phyloP scores from a whole-genome alignment of 2,329 filamentous ascomycete species.

The Calycina herbarum region DNA sequence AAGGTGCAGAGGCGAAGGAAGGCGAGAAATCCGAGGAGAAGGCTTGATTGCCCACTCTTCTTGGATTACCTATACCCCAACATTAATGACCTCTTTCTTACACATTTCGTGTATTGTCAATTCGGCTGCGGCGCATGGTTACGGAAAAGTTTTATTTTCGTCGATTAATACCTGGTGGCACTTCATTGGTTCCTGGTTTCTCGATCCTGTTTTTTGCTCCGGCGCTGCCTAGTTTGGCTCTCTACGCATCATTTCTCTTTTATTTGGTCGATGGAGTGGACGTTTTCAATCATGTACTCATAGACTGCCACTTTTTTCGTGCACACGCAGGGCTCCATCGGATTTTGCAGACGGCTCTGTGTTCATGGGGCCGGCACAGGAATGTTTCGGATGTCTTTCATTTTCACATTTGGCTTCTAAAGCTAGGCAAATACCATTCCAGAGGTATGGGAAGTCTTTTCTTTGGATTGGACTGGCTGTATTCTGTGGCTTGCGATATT shows the following conservation, averaged over 20 bases:
- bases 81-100: slow-evolving; percentile 26
- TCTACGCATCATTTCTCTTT: slow-evolving; percentile 27
- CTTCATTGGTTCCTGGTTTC: slow-evolving; percentile 26
- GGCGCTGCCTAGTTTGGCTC: slow-evolving; percentile 20
- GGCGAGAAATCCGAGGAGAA: slow-evolving; percentile 54
- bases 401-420: slow-evolving; percentile 20
- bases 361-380: slow-evolving; percentile 20
- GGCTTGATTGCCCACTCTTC: slow-evolving; percentile 45
- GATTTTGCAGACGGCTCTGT: slow-evolving; percentile 17
- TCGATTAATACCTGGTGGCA: slow-evolving; percentile 26
- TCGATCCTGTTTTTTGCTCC: slow-evolving; percentile 15
- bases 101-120: slow-evolving; percentile 35
- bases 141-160: slow-evolving; percentile 37
- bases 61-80: slow-evolving; percentile 19
- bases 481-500: slow-evolving; percentile 17
- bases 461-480: slow-evolving; percentile 11
- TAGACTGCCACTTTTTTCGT: slow-evolving; percentile 29
- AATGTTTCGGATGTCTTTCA: slow-evolving; percentile 22
- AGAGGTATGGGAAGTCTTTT: slow-evolving; percentile 19
- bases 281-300: slow-evolving; percentile 34
- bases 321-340: slow-evolving; percentile 25
- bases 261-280: slow-evolving; percentile 23
- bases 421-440: slow-evolving; percentile 17
- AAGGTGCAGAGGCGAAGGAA: slow-evolving; percentile 47
- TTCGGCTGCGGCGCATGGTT: slow-evolving; percentile 33